Evolutionary conservation across 768 basidiomycete species (phyloP), one percentile per base, ranked within the genome.

Genomic region (Obba rivulosa): DNA sequence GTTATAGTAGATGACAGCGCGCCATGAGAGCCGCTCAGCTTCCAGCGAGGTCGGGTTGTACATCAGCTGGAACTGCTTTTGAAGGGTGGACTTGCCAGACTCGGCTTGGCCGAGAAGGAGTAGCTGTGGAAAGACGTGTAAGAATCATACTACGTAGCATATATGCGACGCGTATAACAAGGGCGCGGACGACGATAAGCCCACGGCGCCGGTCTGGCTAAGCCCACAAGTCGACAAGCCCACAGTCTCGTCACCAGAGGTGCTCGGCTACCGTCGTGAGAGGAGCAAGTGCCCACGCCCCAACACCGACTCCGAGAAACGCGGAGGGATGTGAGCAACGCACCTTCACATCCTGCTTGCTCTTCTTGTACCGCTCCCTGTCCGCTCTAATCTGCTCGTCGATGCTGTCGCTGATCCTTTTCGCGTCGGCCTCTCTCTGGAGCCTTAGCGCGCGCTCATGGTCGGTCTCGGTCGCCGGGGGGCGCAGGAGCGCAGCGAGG

Each of bases 11-110:
- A 92, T 82, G 24, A 90, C 81, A 3, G 85, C 80, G 17, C 80
- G 76, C 89, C 90, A 92, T 3, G 79, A 80, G 0, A 81, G 76
- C 20, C 85, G 80, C 67, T 86, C 84, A 43, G 73, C 68, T 38
- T 90, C 85, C 31, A 91, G 76, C 0, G 81, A 70, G 49, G 77
- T 73, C 2, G 85, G 81, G 18, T 85, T 83, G 59, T 89, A 87
- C 62, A 81, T 81, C 1, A 90, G 73, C 60, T 91, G 87, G 59
- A 91, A 88, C 63, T 91, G 87, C 61, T 90, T 90, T 60, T 85
- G 85, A 8, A 91, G 73, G 2, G 89, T 92, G 2, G 86, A 88
- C 66, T 92, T 92, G 31, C 87, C 87, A 67, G 67, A 69, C 57
- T 87, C 87, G 50, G 87, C 85, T 60, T 90, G 87, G 16, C 87